phyloP scores from a whole-genome alignment of 192 early-diverging fungal genomes.

The Coemansia reversa region DNA sequence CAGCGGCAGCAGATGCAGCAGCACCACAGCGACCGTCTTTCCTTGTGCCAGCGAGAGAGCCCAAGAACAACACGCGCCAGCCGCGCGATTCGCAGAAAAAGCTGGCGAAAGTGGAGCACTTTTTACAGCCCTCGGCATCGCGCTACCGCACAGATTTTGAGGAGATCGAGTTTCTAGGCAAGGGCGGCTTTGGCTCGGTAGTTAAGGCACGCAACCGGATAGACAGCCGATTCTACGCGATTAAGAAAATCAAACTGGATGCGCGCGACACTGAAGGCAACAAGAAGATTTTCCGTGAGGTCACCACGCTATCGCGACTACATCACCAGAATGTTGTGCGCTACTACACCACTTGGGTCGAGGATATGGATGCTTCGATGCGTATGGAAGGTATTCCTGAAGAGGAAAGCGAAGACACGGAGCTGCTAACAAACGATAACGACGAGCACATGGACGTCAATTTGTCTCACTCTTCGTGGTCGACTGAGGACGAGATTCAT shows the following conservation, averaged over 20 bases:
- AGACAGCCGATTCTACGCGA: conserved; percentile 79
- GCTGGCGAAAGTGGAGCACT: background rate
- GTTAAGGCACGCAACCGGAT: conserved; percentile 88
- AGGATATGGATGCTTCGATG: conserved; percentile 55
- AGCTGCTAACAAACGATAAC: conserved; percentile 18
- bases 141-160: conserved; percentile 76
- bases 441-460: background rate
- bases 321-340: conserved; percentile 88
- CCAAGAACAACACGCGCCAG: background rate
- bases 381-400: conserved; percentile 49
- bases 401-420: conserved; percentile 28
- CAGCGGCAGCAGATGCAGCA: background rate
- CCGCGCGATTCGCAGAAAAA: background rate
- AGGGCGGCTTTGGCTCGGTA: conserved; percentile 91
- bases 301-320: conserved; percentile 83
- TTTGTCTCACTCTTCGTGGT: conserved; percentile 30
- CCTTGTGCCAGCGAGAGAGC: background rate
- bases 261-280: conserved; percentile 73
- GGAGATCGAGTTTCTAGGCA: conserved; percentile 73
- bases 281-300: conserved; percentile 86
- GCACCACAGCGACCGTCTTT: background rate
- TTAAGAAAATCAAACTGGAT: conserved; percentile 89
- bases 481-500: conserved; percentile 20
- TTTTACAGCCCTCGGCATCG: conserved; percentile 41
- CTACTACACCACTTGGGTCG: conserved; percentile 91